Percentiles rank a stretch among this genome's conserved stretches.
These are phyloP conservation scores for Lipomyces chichibuensis DNA, from an alignment of 805 yeast genomes.

Conservation along the genomic window DNA sequence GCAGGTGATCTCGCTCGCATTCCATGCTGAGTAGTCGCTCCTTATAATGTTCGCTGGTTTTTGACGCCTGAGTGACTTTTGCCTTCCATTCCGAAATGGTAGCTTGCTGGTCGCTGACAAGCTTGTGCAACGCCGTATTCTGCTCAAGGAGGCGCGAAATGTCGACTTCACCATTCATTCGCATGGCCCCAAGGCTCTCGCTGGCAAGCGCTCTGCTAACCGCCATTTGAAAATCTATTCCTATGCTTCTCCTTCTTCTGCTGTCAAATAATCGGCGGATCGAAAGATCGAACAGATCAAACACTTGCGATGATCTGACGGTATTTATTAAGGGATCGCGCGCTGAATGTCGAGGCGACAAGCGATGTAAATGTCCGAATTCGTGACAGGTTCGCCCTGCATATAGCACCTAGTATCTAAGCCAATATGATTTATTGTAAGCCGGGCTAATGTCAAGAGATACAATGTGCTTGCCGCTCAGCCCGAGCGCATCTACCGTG, in stretches of 20 bases:
- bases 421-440: background rate
- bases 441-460: background rate
- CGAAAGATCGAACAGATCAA: background rate
- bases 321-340: background rate
- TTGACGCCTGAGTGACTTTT: background rate
- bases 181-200: background rate
- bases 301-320: background rate
- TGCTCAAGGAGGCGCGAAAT: background rate
- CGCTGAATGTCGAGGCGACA: background rate
- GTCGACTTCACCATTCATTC: background rate
- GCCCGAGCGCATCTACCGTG: background rate
- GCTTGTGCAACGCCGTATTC: background rate
- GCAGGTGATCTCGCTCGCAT: conserved; percentile 18
- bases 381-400: background rate
- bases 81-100: conserved; percentile 1
- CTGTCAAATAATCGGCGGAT: background rate
- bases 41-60: background rate
- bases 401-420: background rate
- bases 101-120: conserved; percentile 1
- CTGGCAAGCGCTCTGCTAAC: background rate
- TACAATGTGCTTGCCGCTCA: background rate
- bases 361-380: background rate
- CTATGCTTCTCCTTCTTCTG: background rate
- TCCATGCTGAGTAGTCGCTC: conserved; percentile 4
- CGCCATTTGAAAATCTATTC: background rate